phyloP scores from a whole-genome alignment of 139 green algal genomes.

The Chlamydomonas incerta region DNA sequence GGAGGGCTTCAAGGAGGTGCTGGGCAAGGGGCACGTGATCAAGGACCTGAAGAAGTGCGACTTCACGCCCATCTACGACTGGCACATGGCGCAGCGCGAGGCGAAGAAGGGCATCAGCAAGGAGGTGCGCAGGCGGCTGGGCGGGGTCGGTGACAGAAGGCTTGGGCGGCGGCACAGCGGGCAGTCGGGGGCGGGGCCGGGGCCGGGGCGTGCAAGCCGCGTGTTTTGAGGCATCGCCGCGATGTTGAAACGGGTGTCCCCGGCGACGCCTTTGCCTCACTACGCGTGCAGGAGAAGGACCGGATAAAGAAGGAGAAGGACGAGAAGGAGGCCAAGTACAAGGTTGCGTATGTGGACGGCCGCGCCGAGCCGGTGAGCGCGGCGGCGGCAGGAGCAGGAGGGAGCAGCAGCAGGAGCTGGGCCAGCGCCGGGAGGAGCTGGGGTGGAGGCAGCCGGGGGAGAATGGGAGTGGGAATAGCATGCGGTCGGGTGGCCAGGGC shows the following conservation, averaged over 20 bases:
- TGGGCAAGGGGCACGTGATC: conserved; percentile 92
- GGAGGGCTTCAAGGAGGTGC: conserved; percentile 90
- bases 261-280: too few species aligned
- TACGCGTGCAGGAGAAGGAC: conserved; percentile 89
- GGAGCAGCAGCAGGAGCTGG: background rate
- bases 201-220: background rate
- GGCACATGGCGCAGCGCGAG: conserved; percentile 88
- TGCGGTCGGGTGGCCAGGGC: too few species aligned
- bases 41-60: conserved; percentile 93
- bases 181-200: too few species aligned
- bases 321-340: conserved; percentile 91
- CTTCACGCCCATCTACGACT: conserved; percentile 97
- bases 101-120: conserved; percentile 91
- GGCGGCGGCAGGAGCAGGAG: too few species aligned
- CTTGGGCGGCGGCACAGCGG: too few species aligned
- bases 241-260: too few species aligned
- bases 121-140: conserved; percentile 74
- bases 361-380: conserved; percentile 82
- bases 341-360: conserved; percentile 90
- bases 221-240: too few species aligned
- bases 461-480: too few species aligned
- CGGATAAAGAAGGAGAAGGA: conserved; percentile 87
- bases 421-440: too few species aligned
- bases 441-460: too few species aligned
- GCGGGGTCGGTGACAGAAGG: background rate